Percentiles rank a stretch among this genome's conserved stretches.
Evolutionary conservation across 164 flowering plant species (phyloP).

Genomic region (Nymphaea thermarum): DNA sequence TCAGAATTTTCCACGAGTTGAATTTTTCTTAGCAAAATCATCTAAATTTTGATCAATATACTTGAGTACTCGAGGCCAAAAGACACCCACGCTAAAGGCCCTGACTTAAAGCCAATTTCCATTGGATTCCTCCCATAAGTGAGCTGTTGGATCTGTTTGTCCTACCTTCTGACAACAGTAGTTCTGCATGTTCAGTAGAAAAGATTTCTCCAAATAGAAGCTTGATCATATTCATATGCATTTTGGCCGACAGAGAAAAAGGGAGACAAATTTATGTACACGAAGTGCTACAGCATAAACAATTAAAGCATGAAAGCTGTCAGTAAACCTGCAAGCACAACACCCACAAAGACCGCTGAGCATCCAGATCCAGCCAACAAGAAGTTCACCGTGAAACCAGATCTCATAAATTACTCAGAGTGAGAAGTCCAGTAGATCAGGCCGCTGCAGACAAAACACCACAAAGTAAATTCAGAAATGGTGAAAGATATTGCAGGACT

Average conservation of each 20-base stretch:
- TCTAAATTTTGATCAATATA: too few relatives aligned
- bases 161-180: too few relatives aligned
- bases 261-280: background rate
- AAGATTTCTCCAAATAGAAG: too few relatives aligned
- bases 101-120: too few relatives aligned
- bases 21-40: too few relatives aligned
- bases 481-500: too few relatives aligned
- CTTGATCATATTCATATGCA: background rate
- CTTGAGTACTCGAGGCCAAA: too few relatives aligned
- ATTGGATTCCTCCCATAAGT: too few relatives aligned
- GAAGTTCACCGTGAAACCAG: background rate
- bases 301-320: background rate
- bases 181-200: too few relatives aligned
- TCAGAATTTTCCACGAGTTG: too few relatives aligned
- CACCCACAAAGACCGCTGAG: background rate
- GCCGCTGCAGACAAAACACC: background rate
- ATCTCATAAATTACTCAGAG: background rate
- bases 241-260: background rate
- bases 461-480: background rate
- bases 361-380: background rate
- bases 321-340: background rate
- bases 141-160: too few relatives aligned
- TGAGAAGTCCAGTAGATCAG: background rate
- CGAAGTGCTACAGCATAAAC: background rate
- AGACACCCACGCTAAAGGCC: too few relatives aligned